phyloP scores from a whole-genome alignment of 2,329 filamentous ascomycete genomes.

The Orbilia brochopaga region DNA sequence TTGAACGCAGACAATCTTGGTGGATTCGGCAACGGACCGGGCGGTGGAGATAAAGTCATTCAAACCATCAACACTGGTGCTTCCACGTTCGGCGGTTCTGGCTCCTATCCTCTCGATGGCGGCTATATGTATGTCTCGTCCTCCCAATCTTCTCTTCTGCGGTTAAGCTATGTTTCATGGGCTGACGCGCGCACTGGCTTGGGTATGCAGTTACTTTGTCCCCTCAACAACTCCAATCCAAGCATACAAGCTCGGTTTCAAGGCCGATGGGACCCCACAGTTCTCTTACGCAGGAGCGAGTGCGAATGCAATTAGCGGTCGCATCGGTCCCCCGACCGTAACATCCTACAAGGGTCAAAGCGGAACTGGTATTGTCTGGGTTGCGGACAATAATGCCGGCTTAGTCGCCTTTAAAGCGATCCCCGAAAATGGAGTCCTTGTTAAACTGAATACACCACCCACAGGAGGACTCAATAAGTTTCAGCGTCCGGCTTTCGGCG shows the following conservation, averaged over 20 bases:
- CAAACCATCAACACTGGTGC: slow-evolving; percentile 61
- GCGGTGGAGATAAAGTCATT: slow-evolving; percentile 59
- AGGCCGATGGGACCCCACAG: slow-evolving; percentile 51
- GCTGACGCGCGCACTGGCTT: slow-evolving; percentile 11
- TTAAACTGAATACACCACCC: slow-evolving; percentile 57
- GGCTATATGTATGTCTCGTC: slow-evolving; percentile 64
- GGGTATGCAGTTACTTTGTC: slow-evolving; percentile 32
- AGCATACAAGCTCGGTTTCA: slow-evolving; percentile 57
- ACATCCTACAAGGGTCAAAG: slow-evolving; percentile 58
- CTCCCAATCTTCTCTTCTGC: slow-evolving; percentile 55
- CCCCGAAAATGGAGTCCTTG: slow-evolving; percentile 55
- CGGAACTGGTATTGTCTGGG: slow-evolving; percentile 59
- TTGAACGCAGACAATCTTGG: slow-evolving; percentile 57
- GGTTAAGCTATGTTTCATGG: too few species aligned
- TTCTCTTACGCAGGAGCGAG: slow-evolving; percentile 41
- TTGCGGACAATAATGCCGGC: slow-evolving; percentile 58
- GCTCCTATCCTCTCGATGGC: slow-evolving; percentile 62
- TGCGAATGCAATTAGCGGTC: slow-evolving; percentile 28
- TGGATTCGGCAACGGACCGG: slow-evolving; percentile 56
- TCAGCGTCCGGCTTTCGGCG: slow-evolving; percentile 59
- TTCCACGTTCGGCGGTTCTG: slow-evolving; percentile 61
- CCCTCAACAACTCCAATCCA: slow-evolving; percentile 52
- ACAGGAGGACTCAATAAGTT: slow-evolving; percentile 60
- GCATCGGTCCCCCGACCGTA: slow-evolving; percentile 55
- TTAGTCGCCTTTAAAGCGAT: slow-evolving; percentile 59